Evolutionary conservation across 163 green algal species (phyloP).

Genomic region (Chlamydomonas reinhardtii): DNA sequence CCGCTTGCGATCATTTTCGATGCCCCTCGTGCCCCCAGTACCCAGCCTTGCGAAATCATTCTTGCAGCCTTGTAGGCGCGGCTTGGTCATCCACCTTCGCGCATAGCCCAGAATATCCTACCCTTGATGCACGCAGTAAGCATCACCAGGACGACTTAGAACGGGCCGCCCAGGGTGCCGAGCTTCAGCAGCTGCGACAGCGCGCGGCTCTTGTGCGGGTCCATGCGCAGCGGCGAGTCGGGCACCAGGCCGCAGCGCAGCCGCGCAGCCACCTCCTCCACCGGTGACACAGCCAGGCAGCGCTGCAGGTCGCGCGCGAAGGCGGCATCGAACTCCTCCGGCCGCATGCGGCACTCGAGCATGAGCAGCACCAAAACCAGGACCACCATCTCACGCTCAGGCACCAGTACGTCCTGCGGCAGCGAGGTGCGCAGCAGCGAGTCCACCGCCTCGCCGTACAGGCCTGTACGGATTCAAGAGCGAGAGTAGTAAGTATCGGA

Average conservation of each 20-base stretch:
- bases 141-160: background rate
- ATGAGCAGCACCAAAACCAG: slow-evolving; percentile 41
- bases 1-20: no score
- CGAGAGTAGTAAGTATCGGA: no score
- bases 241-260: slow-evolving; percentile 33
- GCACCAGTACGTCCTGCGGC: slow-evolving; percentile 49
- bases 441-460: slow-evolving; percentile 40
- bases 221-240: slow-evolving; percentile 36
- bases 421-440: slow-evolving; percentile 24
- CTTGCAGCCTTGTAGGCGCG: no score
- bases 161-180: slow-evolving; percentile 16
- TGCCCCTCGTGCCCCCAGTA: no score
- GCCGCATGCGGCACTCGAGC: slow-evolving; percentile 47
- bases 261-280: slow-evolving; percentile 28
- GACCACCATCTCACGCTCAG: slow-evolving; percentile 48
- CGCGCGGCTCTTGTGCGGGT: slow-evolving; percentile 44
- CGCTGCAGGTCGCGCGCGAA: slow-evolving; percentile 51
- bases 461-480: background rate
- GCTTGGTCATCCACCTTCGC: no score
- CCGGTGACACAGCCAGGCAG: slow-evolving; percentile 29
- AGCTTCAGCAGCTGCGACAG: slow-evolving; percentile 48
- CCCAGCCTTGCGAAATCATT: no score
- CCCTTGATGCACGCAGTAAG: no score
- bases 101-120: no score
- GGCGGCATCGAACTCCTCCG: slow-evolving; percentile 42